A percentile compares a stretch with the other conserved stretches of the same genome.
phyloP scores from a whole-genome alignment of 768 basidiomycete species.

The Cyathus striatus region DNA sequence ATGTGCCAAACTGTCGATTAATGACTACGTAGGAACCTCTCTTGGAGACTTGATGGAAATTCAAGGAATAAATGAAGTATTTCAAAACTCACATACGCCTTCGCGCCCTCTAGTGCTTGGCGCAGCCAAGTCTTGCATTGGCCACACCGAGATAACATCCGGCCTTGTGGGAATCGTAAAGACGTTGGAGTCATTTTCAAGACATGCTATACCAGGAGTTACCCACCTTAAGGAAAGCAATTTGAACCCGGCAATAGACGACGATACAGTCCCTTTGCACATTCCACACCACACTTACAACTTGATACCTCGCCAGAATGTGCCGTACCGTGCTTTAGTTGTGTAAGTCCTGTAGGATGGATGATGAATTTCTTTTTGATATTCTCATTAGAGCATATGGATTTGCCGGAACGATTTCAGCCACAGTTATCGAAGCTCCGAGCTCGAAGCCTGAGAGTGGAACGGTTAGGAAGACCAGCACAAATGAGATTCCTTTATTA shows the following conservation, averaged over 20 bases:
- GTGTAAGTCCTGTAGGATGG: slow-evolving; percentile 15
- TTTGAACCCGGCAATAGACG: slow-evolving; percentile 27
- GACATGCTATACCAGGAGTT: slow-evolving; percentile 24
- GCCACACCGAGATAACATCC: slow-evolving; percentile 27
- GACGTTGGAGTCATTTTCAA: slow-evolving; percentile 18
- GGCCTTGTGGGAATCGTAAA: slow-evolving; percentile 27
- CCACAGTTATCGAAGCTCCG: slow-evolving; percentile 24
- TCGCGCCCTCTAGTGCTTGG: slow-evolving; percentile 25
- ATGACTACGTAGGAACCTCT: slow-evolving; percentile 17
- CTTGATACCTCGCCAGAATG: too few species aligned
- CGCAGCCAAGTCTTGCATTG: slow-evolving; percentile 26
- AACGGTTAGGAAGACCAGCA: slow-evolving; percentile 9
- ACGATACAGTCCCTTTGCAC: slow-evolving; percentile 20
- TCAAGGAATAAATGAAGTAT: slow-evolving; percentile 29
- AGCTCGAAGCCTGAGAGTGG: slow-evolving; percentile 9
- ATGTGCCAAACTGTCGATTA: neutral
- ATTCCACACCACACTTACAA: slow-evolving; percentile 18
- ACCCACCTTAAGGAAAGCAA: slow-evolving; percentile 20
- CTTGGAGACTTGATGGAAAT: slow-evolving; percentile 31
- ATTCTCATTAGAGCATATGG: slow-evolving; percentile 23
- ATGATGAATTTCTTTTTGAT: too few species aligned
- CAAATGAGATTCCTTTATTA: slow-evolving; percentile 12
- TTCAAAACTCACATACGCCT: slow-evolving; percentile 20
- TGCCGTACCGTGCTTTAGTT: slow-evolving; percentile 19
- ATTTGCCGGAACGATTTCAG: slow-evolving; percentile 29